Base-by-base conservation (phyloP, 768 basidiomycete genomes). In the Lanmaoa rubissima region DNA sequence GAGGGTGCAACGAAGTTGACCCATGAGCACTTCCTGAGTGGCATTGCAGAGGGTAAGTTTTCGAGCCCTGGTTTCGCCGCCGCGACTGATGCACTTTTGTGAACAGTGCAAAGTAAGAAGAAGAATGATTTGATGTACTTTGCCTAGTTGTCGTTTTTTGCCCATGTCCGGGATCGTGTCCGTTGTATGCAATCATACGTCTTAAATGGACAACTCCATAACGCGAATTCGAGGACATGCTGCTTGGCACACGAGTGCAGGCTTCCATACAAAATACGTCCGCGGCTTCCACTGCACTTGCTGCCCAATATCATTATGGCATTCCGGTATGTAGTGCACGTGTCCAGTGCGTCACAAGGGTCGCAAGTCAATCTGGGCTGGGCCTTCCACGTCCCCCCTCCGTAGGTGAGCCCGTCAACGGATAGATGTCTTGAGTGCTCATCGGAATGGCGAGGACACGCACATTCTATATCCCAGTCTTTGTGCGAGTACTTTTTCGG, bases 91-190 rank as follows among this genome's bases (percentile, higher is more conserved):
- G 35, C 40, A 61, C 47, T 58, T 71, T 61, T 53, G 71, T 42
- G 54, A 72, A 49, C 74, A 98, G 88, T 98, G 54, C 96, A 98
- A 83, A 93, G 92, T 75, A 95, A 98, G 87, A 99, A 99, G 86
- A 98, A 98, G 85, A 98, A 98, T 69, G 88, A 92, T 68, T 86
- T 98, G 69, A 86, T 92, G 84, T 94, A 94, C 77, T 94, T 93
- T 73, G 92, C 91, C 48, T 94, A 88, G 77, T 56, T 28, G 49
- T 49, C 40, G n/a, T 41, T 28, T 45, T 48, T 26, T 32, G 8
- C 5, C 36, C 28, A n/a, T 48, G 32, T 44, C 35, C 17, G n/a
- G 45, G 46, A 45, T 32, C n/a, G 31, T 47, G 24, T 56, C 46
- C 32, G 35, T 55, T 51, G 51, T 44, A 45, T 56, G 47, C 52